Conservation (phyloP, 257 asterid genomes). For the Dorcoceras hygrometricum region DNA sequence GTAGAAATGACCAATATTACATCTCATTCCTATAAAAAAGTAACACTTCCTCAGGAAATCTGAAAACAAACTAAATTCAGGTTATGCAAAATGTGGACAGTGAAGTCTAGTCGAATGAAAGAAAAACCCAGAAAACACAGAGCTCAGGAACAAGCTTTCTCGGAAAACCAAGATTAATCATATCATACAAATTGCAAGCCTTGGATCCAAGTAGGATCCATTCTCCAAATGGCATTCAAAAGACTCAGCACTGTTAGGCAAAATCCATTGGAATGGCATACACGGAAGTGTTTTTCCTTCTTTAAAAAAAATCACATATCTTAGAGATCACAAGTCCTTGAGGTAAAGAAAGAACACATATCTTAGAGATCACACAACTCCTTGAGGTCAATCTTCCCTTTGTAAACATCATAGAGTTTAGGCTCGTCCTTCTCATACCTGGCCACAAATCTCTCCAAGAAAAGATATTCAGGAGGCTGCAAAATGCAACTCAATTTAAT, state of each 20-base stretch:
- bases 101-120: background rate
- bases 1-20: no score
- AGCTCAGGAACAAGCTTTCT: background rate
- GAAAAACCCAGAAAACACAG: background rate
- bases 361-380: background rate
- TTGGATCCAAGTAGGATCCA: background rate
- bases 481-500: background rate
- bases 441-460: conserved; percentile 14
- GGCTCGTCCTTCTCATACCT: conserved; percentile 13
- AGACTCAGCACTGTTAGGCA: background rate
- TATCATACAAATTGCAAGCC: background rate
- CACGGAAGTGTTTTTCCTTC: no score
- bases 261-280: background rate
- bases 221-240: background rate
- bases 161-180: background rate
- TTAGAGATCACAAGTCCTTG: background rate
- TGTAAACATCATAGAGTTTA: conserved; percentile 5
- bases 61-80: no score
- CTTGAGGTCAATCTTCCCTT: background rate
- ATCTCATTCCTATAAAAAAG: no score
- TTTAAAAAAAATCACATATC: background rate
- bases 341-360: background rate
- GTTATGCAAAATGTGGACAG: background rate
- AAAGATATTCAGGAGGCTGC: background rate
- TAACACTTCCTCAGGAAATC: no score